Conservation (phyloP, 2,329 filamentous ascomycete species). For the Nothophaeocryptopus gaeumannii region DNA sequence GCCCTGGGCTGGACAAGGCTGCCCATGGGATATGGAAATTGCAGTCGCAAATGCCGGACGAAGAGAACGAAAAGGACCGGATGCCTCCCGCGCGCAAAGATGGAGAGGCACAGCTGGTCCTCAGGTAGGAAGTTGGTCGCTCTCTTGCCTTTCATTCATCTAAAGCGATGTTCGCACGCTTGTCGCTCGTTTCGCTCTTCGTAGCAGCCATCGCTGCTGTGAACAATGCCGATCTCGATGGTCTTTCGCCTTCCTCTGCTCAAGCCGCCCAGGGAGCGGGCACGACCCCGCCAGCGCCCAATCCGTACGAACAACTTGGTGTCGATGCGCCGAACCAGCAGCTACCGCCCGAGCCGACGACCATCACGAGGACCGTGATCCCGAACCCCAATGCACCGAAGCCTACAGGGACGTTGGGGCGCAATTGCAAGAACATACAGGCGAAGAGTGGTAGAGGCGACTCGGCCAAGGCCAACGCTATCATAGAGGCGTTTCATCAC, state of each 20-base stretch:
- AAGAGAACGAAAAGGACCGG: no score
- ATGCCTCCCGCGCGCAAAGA: no score
- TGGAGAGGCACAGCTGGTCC: no score
- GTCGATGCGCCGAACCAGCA: not conserved
- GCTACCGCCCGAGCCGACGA: not conserved
- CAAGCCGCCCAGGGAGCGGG: not conserved
- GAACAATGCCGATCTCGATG: not conserved
- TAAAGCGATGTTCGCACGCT: conserved; percentile 12
- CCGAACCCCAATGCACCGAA: conserved; percentile 1
- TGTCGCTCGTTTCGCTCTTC: conserved; percentile 6
- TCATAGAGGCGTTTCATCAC: conserved; percentile 19
- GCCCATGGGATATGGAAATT: no score
- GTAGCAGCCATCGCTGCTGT: not conserved
- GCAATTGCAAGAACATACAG: conserved; percentile 18
- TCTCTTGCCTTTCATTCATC: not conserved
- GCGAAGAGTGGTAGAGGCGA: conserved; percentile 6
- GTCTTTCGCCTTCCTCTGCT: conserved; percentile 1
- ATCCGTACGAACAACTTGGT: not conserved
- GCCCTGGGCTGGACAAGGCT: no score
- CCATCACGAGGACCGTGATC: conserved; percentile 1
- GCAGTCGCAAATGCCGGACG: no score
- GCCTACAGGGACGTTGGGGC: not conserved
- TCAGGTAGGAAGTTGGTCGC: no score
- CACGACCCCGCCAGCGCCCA: conserved; percentile 3
- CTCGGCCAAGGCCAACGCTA: conserved; percentile 12